Evolutionary conservation across 75 land plant species (phyloP).

Genomic region (Isoetes taiwanensis): DNA sequence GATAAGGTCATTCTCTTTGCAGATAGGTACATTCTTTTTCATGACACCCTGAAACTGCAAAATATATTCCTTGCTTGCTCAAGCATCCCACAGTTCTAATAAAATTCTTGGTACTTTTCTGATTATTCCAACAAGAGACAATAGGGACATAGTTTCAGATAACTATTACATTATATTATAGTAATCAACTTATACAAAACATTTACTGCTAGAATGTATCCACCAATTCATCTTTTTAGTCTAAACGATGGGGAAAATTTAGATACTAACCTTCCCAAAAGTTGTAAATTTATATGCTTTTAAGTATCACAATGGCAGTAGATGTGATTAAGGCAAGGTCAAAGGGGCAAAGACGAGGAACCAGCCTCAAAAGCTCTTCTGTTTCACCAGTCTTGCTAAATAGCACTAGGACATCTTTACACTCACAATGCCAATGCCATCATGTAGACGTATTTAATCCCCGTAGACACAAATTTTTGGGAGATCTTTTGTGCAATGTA

Average conservation of each 20-base stretch:
- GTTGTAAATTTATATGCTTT: no score
- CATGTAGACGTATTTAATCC: slow-evolving; percentile 67
- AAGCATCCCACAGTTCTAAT: no score
- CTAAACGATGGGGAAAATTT: no score
- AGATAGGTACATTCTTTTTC: slow-evolving; percentile 79
- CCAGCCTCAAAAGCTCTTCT: slow-evolving; percentile 68
- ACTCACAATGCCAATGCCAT: slow-evolving; percentile 74
- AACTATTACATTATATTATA: no score
- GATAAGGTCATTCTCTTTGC: slow-evolving; percentile 70
- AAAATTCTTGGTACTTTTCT: no score
- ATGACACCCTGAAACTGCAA: slow-evolving; percentile 87
- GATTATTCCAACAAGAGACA: no score
- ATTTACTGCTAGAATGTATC: no score
- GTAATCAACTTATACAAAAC: no score
- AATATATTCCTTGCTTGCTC: no score
- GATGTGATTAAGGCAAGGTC: slow-evolving; percentile 93
- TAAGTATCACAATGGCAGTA: slow-evolving; percentile 93
- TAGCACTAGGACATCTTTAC: slow-evolving; percentile 48
- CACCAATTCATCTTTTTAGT: no score
- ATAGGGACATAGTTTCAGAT: no score
- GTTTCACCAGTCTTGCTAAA: slow-evolving; percentile 80
- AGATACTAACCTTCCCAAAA: no score
- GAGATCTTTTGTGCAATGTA: slow-evolving; percentile 87
- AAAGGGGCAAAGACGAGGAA: slow-evolving; percentile 91
- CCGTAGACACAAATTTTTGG: slow-evolving; percentile 88